Evolutionary conservation across 2,329 filamentous ascomycete genomes (phyloP).

Genomic region (Exserohilum rostratum): DNA sequence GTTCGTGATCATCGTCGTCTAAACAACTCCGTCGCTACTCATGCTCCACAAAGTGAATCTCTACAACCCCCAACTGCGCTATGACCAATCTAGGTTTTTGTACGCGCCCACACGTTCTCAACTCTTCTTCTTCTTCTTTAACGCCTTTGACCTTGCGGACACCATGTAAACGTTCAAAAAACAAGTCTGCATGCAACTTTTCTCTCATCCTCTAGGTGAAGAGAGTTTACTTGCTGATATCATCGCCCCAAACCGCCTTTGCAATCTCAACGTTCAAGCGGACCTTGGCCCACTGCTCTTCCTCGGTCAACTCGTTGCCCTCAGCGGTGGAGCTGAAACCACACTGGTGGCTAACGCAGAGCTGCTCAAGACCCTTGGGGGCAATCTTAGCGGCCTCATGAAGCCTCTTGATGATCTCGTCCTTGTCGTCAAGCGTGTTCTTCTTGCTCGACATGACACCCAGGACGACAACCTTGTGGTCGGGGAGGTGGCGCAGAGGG

Average conservation of each 20-base stretch:
- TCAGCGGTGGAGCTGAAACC: conserved; percentile 64
- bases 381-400: conserved; percentile 52
- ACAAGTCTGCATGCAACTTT: background rate
- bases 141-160: background rate
- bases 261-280: conserved; percentile 62
- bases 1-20: background rate
- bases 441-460: conserved; percentile 64
- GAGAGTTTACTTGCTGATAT: conserved; percentile 38
- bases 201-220: background rate
- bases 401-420: conserved; percentile 48
- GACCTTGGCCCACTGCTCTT: conserved; percentile 65
- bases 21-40: too few relatives aligned
- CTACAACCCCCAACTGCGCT: too few relatives aligned
- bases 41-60: too few relatives aligned
- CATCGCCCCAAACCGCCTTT: conserved; percentile 62
- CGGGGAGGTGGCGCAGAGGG: conserved; percentile 61
- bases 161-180: background rate
- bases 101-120: too few relatives aligned
- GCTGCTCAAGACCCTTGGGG: conserved; percentile 60
- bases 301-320: conserved; percentile 62
- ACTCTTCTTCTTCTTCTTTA: too few relatives aligned
- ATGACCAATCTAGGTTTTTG: too few relatives aligned
- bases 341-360: conserved; percentile 64
- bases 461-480: conserved; percentile 62
- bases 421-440: conserved; percentile 60